These are phyloP conservation scores for Xenoacremonium recifei DNA, from an alignment of 2,329 filamentous ascomycete species.

Conservation along the genomic window DNA sequence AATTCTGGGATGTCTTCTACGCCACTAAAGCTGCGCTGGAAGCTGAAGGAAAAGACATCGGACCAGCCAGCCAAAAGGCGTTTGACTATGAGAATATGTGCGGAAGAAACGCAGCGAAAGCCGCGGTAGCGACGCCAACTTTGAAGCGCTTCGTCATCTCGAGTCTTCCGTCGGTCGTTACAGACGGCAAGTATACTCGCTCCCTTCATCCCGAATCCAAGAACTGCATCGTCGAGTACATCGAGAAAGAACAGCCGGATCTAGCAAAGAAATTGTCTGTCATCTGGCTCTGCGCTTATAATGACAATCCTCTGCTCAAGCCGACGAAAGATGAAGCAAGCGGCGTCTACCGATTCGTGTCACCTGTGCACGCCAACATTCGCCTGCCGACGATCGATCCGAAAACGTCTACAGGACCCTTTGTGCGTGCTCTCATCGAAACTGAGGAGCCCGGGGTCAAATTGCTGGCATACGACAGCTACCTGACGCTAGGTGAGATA, in stretches of 20 bases:
- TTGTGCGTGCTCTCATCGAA: slow-evolving; percentile 42
- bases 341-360: slow-evolving; percentile 29
- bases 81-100: slow-evolving; percentile 47
- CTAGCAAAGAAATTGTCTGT: slow-evolving; percentile 39
- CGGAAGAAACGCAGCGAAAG: slow-evolving; percentile 53
- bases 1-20: slow-evolving; percentile 49
- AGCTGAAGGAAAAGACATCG: slow-evolving; percentile 31
- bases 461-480: slow-evolving; percentile 44
- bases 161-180: slow-evolving; percentile 43
- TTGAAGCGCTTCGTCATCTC: slow-evolving; percentile 48
- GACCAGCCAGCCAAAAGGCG: slow-evolving; percentile 35
- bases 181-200: slow-evolving; percentile 39
- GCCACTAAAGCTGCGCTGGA: too few species aligned
- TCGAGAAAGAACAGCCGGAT: slow-evolving; percentile 37
- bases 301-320: slow-evolving; percentile 18
- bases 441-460: slow-evolving; percentile 37
- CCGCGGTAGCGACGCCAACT: slow-evolving; percentile 38
- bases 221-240: slow-evolving; percentile 45
- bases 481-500: slow-evolving; percentile 31
- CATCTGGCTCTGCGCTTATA: slow-evolving; percentile 23
- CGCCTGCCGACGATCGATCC: slow-evolving; percentile 41
- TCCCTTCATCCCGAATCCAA: slow-evolving; percentile 51
- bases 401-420: slow-evolving; percentile 37
- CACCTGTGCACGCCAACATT: slow-evolving; percentile 23
- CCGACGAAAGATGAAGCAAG: slow-evolving; percentile 22